phyloP scores from a whole-genome alignment of 345 rosid genomes.

The Rhizophora mangle region DNA sequence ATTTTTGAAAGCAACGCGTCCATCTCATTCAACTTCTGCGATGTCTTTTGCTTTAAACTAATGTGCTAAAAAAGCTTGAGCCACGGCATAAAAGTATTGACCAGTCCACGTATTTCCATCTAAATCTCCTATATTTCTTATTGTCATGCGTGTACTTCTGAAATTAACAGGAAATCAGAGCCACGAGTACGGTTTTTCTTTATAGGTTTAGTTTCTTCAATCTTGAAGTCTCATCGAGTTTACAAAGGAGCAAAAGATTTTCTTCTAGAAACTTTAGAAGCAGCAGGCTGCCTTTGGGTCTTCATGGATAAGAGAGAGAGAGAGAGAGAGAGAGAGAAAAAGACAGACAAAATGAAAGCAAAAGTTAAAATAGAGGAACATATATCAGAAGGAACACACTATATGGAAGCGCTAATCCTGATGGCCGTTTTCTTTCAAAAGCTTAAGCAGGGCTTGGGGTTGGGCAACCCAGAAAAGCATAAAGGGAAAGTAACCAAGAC shows the following conservation, averaged over 20 bases:
- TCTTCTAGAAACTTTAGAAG: background rate
- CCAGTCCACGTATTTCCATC: conserved; percentile 2
- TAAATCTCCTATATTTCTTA: background rate
- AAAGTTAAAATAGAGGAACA: background rate
- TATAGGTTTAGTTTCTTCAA: conserved; percentile 12
- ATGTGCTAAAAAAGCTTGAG: conserved; percentile 7
- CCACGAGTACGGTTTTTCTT: background rate
- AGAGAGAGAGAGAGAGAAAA: conserved; percentile 14
- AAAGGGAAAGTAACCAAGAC: conserved; percentile 38
- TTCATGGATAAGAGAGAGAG: conserved; percentile 25
- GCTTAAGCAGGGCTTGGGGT: conserved; percentile 22
- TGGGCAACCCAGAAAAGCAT: conserved; percentile 36
- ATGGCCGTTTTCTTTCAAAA: conserved; percentile 9
- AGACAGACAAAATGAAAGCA: background rate
- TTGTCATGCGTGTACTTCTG: background rate
- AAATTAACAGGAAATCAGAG: too few relatives aligned
- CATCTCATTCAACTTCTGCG: background rate
- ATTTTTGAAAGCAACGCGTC: conserved; percentile 25
- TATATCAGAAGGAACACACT: conserved; percentile 6
- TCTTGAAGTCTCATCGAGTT: too few relatives aligned
- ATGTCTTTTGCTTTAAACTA: conserved; percentile 26
- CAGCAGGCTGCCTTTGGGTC: background rate
- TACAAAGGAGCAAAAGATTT: too few relatives aligned
- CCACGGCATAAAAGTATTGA: background rate
- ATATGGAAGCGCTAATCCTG: conserved; percentile 13